Conservation (phyloP, 2,329 filamentous ascomycete species). For the Alternaria alternata region DNA sequence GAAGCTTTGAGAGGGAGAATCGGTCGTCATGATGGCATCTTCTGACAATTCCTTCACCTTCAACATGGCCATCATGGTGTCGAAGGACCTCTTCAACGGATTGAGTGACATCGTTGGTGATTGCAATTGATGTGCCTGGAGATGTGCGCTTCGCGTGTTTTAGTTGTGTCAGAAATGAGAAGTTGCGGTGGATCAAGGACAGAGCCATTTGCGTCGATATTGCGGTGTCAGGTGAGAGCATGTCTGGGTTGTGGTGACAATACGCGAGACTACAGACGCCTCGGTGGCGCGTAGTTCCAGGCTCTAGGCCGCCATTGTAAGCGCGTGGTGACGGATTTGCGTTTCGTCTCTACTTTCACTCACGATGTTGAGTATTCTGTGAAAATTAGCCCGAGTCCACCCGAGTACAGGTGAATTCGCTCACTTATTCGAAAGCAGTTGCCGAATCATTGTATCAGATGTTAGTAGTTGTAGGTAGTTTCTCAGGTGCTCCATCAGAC, state of each 20-base stretch:
- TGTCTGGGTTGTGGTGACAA: background rate
- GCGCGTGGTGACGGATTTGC: background rate
- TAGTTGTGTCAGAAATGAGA: background rate
- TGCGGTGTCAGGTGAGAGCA: background rate
- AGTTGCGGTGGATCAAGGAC: background rate
- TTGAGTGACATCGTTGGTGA: background rate
- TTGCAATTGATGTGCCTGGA: background rate
- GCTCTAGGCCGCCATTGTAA: background rate
- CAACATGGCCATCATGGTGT: conserved; percentile 1
- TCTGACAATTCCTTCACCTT: background rate
- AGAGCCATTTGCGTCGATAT: background rate
- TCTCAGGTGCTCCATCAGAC: background rate
- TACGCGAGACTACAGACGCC: background rate
- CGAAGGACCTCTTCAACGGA: background rate
- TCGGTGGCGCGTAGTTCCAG: background rate
- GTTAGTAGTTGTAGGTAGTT: background rate
- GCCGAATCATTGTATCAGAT: background rate
- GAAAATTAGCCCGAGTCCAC: background rate
- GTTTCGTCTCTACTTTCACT: background rate
- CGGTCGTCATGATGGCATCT: conserved; percentile 1
- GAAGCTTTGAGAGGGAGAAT: conserved; percentile 3
- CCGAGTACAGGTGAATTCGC: background rate
- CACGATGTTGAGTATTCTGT: background rate
- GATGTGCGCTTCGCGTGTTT: background rate
- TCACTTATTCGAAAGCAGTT: background rate